phyloP scores from a whole-genome alignment of 768 basidiomycete genomes.

The Tricholoma saponaceum region DNA sequence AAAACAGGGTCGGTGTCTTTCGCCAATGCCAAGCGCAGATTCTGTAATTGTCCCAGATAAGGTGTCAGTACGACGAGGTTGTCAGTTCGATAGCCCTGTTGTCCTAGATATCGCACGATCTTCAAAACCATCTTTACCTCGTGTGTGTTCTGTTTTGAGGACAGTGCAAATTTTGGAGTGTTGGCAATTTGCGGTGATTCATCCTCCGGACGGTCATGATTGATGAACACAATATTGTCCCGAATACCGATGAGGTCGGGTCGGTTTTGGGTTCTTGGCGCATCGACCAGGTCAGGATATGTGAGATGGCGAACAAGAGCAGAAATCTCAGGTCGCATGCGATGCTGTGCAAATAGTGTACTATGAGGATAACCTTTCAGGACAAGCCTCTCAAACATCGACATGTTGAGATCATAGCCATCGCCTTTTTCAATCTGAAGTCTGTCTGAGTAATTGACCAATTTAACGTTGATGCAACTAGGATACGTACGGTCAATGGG shows the following conservation, averaged over 20 bases:
- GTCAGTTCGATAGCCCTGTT: constrained; percentile 63
- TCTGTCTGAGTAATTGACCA: not conserved
- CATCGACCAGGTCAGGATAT: constrained; percentile 61
- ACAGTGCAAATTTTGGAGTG: constrained; percentile 39
- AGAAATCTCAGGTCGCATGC: constrained; percentile 76
- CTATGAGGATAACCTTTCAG: constrained; percentile 57
- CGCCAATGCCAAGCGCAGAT: constrained; percentile 42
- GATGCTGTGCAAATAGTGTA: constrained; percentile 55
- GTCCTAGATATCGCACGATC: constrained; percentile 58
- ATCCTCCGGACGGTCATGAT: constrained; percentile 54
- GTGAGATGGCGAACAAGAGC: constrained; percentile 55
- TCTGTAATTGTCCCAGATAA: constrained; percentile 59
- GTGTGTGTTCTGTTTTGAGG: constrained; percentile 57
- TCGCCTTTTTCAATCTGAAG: constrained; percentile 47
- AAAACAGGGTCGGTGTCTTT: constrained; percentile 53
- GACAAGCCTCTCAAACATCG: constrained; percentile 67
- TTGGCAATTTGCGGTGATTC: constrained; percentile 38
- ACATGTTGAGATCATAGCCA: constrained; percentile 62
- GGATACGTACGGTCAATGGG: constrained; percentile 35
- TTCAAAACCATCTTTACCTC: constrained; percentile 64
- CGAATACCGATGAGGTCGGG: constrained; percentile 50
- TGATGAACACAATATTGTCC: constrained; percentile 59
- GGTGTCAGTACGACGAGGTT: constrained; percentile 64
- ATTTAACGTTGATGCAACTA: not conserved
- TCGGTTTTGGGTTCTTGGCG: constrained; percentile 42